Evolutionary conservation across 306 rosid species (phyloP).

Genomic region (Dryas octopetala): DNA sequence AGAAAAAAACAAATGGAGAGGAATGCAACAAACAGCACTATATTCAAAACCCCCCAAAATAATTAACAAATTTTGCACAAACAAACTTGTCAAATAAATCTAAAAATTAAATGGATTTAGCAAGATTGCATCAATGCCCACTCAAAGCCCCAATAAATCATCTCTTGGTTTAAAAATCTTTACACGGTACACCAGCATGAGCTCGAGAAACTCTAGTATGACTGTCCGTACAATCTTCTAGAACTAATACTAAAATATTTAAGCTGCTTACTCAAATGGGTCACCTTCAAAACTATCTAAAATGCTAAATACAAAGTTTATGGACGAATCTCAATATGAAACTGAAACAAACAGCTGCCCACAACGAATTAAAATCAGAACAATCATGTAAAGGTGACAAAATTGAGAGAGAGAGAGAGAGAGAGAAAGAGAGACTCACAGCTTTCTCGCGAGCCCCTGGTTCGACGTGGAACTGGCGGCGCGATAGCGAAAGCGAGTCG

Average conservation of each 20-base stretch:
- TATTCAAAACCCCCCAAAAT: conserved; percentile 7
- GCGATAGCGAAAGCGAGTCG: conserved; percentile 44
- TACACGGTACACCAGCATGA: background rate
- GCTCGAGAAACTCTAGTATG: background rate
- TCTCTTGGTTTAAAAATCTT: background rate
- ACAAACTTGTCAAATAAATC: background rate
- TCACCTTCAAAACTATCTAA: background rate
- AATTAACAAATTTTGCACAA: background rate
- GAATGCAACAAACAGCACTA: too few relatives aligned
- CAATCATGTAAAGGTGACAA: background rate
- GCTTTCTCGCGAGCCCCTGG: conserved; percentile 88
- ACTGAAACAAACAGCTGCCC: background rate
- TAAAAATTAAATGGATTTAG: background rate
- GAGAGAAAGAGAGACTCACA: conserved; percentile 42
- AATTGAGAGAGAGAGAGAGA: conserved; percentile 1
- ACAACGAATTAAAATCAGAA: background rate
- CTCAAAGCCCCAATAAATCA: background rate
- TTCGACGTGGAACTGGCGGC: conserved; percentile 73
- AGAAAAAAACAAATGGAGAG: background rate
- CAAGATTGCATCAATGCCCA: background rate
- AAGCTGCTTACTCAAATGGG: background rate
- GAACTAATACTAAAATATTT: background rate
- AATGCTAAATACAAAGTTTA: background rate
- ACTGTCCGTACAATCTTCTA: background rate
- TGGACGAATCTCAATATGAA: conserved; percentile 2